phyloP scores from a whole-genome alignment of 768 basidiomycete genomes.

The Lentinula detonsa region DNA sequence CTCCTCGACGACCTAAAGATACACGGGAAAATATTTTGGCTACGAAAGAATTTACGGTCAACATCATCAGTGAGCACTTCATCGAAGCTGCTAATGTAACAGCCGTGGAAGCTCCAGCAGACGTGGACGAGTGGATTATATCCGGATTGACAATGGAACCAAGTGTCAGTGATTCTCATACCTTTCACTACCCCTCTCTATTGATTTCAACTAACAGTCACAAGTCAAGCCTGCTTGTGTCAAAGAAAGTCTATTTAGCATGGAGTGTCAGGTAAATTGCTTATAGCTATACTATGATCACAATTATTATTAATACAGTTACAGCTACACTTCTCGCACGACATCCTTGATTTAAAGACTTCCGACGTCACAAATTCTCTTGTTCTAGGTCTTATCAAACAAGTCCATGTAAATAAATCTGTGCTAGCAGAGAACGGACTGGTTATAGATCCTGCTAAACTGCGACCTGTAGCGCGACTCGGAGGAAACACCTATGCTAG shows the following conservation, averaged over 20 bases:
- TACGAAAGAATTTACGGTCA: conserved; percentile 66
- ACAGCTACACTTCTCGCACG: conserved; percentile 45
- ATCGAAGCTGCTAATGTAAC: conserved; percentile 50
- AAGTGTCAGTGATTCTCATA: conserved; percentile 34
- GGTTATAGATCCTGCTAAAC: conserved; percentile 39
- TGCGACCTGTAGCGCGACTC: conserved; percentile 45
- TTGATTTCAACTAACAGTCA: conserved; percentile 23
- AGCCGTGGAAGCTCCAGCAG: conserved; percentile 48
- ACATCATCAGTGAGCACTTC: conserved; percentile 65
- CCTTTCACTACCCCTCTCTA: background rate
- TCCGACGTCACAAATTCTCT: conserved; percentile 35
- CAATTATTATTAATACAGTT: background rate
- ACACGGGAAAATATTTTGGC: conserved; percentile 58
- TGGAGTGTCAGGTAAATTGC: conserved; percentile 53
- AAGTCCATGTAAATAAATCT: conserved; percentile 43
- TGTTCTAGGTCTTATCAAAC: conserved; percentile 49
- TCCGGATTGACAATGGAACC: conserved; percentile 50
- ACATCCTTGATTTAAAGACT: conserved; percentile 34
- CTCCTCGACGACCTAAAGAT: conserved; percentile 44
- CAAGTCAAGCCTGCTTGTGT: conserved; percentile 47
- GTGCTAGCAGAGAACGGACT: conserved; percentile 36
- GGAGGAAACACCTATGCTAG: conserved; percentile 50
- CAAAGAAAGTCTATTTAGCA: conserved; percentile 48
- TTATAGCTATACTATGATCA: conserved; percentile 9
- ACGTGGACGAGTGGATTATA: conserved; percentile 53